phyloP scores from a whole-genome alignment of 1,284 basidiomycete genomes.

The Hypsizygus ulmarius region DNA sequence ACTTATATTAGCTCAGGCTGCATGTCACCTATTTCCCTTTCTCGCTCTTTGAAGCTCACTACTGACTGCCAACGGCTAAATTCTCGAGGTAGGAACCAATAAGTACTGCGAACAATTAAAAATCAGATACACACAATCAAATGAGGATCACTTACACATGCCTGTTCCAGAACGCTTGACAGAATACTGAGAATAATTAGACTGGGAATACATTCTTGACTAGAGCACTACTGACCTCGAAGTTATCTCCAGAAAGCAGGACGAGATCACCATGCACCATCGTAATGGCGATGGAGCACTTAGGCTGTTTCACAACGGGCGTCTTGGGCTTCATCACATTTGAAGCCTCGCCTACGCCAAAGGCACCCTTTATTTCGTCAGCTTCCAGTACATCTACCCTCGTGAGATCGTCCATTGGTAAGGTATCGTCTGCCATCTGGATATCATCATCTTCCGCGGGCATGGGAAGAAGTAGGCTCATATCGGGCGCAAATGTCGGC shows the following conservation, averaged over 20 bases:
- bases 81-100: conserved; percentile 11
- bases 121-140: conserved; percentile 16
- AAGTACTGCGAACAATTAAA: conserved; percentile 21
- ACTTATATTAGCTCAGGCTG: too few relatives aligned
- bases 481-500: too few relatives aligned
- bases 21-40: too few relatives aligned
- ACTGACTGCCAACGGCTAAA: neutral
- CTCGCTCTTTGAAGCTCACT: too few relatives aligned
- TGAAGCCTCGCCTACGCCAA: neutral
- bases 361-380: too few relatives aligned
- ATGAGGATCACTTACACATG: conserved; percentile 31
- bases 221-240: conserved; percentile 42
- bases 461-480: too few relatives aligned
- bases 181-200: conserved; percentile 30
- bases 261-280: conserved; percentile 59
- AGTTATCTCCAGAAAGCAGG: conserved; percentile 48
- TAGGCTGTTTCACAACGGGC: conserved; percentile 2
- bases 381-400: too few relatives aligned
- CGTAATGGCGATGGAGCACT: conserved; percentile 35
- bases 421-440: too few relatives aligned
- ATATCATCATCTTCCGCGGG: neutral
- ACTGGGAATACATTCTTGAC: conserved; percentile 4
- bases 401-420: too few relatives aligned
- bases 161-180: conserved; percentile 37
- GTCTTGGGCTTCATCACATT: neutral